Base-by-base conservation (phyloP, 331 rosid species). In the Quercus phellos region DNA sequence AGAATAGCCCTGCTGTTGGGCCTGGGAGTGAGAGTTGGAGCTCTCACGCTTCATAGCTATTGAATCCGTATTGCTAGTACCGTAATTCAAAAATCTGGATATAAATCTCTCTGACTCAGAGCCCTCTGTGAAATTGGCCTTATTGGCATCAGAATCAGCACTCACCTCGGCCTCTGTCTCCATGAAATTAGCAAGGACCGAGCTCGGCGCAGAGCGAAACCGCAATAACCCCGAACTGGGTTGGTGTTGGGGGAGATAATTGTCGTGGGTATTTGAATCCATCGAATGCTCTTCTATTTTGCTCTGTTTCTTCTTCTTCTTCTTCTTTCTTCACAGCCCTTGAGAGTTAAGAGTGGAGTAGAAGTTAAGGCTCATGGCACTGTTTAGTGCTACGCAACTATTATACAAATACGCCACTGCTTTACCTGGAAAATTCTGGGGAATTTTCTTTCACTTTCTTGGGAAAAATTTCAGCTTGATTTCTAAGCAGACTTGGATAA, bases 401-500 rank as follows among this genome's bases (percentile, higher is more conserved):
- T 74, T 75, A 81, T 21, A 79, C 80, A 83, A 55, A 80, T 74
- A 85, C 72, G 72, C 53, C 55, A 70, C 72, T 53, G 26, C 85
- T 82, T 80, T 79, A 79, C 72, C 82, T 18, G 51, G 27, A 87
- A 84, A 86, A 85, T 87, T 78, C 90, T 14, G 79, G 11, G 87
- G 85, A 87, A 74, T 71, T 78, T 77, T 72, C 22, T 72, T 64
- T 72, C 85, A 76, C 83, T 89, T 83, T 77, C 79, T 34, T 34
- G 66, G 53, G 66, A 71, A 71, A 71, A 19, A 14, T 70, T 64
- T 74, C 84, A 80, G 94, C 97, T 94, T 94, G 76, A 51, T 24
- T 79, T 56, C 14, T 67, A 92, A 89, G 98, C 97, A 83, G 93
- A 81, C 82, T 78, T 14, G 80, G 98, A 92, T 90, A 90, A 94